These are phyloP conservation scores for Quercus cerris DNA, from an alignment of 306 rosid species.

Conservation along the genomic window DNA sequence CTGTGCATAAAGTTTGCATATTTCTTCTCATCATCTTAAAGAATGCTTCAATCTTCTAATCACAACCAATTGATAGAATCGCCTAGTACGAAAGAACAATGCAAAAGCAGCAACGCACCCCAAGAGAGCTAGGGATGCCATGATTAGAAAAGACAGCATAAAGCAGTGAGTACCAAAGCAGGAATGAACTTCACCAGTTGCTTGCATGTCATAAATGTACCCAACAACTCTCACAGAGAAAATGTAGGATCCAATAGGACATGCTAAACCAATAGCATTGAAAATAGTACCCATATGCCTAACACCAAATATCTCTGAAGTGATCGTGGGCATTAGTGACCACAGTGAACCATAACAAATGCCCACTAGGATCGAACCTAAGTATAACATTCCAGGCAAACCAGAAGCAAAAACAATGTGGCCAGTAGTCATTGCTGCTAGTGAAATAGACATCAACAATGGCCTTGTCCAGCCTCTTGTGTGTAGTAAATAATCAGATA, in stretches of 20 bases:
- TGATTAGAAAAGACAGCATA: slow-evolving; percentile 62
- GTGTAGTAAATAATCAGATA: slow-evolving; percentile 73
- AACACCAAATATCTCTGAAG: slow-evolving; percentile 88
- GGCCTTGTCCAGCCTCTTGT: slow-evolving; percentile 76
- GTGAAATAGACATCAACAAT: slow-evolving; percentile 47
- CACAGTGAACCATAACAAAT: slow-evolving; percentile 87
- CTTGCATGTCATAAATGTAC: slow-evolving; percentile 42
- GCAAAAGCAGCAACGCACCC: slow-evolving; percentile 59
- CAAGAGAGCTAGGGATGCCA: slow-evolving; percentile 58
- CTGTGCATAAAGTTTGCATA: too few species aligned
- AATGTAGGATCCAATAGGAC: slow-evolving; percentile 88
- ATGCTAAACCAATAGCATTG: slow-evolving; percentile 77
- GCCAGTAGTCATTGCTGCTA: slow-evolving; percentile 61
- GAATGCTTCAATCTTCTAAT: slow-evolving; percentile 39
- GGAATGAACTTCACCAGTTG: slow-evolving; percentile 27
- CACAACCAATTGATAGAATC: slow-evolving; percentile 42
- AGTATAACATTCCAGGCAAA: slow-evolving; percentile 61
- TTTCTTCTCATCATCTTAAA: background rate
- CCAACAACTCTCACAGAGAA: slow-evolving; percentile 58
- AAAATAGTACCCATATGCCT: slow-evolving; percentile 89
- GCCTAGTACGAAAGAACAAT: slow-evolving; percentile 64
- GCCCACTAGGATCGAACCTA: slow-evolving; percentile 81
- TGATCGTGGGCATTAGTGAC: slow-evolving; percentile 91
- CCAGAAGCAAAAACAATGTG: slow-evolving; percentile 67
- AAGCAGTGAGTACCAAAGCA: slow-evolving; percentile 79